Conservation (phyloP, 129 eudicot species). For the Mikania micrantha region DNA sequence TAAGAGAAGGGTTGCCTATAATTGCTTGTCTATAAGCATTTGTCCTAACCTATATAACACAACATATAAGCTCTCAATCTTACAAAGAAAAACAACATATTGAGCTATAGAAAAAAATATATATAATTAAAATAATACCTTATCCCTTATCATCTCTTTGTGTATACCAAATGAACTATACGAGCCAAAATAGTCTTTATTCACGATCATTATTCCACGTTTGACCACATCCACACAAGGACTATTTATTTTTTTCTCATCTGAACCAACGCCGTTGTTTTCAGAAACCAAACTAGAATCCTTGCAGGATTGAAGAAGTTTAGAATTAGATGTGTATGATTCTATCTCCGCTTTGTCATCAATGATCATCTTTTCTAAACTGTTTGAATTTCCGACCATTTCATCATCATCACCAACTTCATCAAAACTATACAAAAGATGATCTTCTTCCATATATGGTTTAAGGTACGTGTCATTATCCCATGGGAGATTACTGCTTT, state of each 20-base stretch:
- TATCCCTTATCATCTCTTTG: conserved; percentile 90
- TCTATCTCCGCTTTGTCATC: conserved; percentile 27
- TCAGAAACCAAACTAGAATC: conserved; percentile 19
- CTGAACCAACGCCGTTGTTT: conserved; percentile 5
- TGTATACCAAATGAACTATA: conserved; percentile 89
- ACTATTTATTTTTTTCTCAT: conserved; percentile 11
- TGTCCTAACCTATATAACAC: conserved; percentile 64
- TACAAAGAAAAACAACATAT: background rate
- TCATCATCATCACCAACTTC: conserved; percentile 65
- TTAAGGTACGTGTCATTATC: conserved; percentile 59
- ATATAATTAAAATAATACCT: conserved; percentile 36
- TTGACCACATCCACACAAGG: conserved; percentile 26
- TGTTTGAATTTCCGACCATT: conserved; percentile 2
- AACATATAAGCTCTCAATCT: background rate
- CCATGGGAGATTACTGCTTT: conserved; percentile 44
- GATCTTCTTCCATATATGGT: conserved; percentile 71
- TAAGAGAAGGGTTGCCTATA: conserved; percentile 72
- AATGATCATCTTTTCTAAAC: conserved; percentile 27
- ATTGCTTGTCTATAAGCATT: conserved; percentile 84
- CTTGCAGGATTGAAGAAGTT: conserved; percentile 9
- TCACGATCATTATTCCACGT: conserved; percentile 41
- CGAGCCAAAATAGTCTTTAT: conserved; percentile 71
- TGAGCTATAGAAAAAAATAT: background rate
- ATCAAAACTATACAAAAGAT: conserved; percentile 64
- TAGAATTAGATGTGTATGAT: conserved; percentile 2